phyloP scores from a whole-genome alignment of 208 protist species.

The Zelonia costaricensis region DNA sequence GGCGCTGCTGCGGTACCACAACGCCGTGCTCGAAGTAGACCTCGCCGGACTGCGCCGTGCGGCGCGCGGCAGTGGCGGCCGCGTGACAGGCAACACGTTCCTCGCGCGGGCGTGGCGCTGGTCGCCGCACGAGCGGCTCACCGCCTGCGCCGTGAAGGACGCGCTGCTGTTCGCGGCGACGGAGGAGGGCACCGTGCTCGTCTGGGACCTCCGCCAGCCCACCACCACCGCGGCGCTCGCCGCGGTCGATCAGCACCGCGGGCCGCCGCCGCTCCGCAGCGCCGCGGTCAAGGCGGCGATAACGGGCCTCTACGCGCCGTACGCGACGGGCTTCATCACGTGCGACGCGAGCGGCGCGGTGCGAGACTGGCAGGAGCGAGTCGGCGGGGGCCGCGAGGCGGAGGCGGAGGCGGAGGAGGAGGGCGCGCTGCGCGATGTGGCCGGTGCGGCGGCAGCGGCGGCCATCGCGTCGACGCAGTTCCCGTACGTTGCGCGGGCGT shows the following conservation, averaged over 20 bases:
- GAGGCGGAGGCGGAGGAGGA: slow-evolving; percentile 6
- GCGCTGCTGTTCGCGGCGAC: slow-evolving; percentile 53
- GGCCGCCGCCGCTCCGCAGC: slow-evolving; percentile 26
- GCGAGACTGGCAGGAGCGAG: slow-evolving; percentile 43
- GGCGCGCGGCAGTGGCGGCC: slow-evolving; percentile 4
- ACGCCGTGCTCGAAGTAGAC: slow-evolving; percentile 48
- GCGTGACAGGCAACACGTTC: slow-evolving; percentile 26
- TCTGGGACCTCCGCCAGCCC: slow-evolving; percentile 57
- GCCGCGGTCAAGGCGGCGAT: slow-evolving; percentile 27
- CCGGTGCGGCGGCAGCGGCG: slow-evolving; percentile 17
- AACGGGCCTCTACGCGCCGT: slow-evolving; percentile 63
- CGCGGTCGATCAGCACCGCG: not conserved
- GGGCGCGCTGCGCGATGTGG: slow-evolving; percentile 19
- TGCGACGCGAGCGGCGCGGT: slow-evolving; percentile 57
- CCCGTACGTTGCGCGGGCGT: slow-evolving; percentile 15
- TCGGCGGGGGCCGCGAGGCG: slow-evolving; percentile 12
- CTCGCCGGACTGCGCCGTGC: slow-evolving; percentile 22
- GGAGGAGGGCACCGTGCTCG: slow-evolving; percentile 56
- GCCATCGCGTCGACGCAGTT: slow-evolving; percentile 8
- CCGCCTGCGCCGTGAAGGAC: slow-evolving; percentile 48
- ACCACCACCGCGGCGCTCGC: slow-evolving; percentile 13
- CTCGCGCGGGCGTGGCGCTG: slow-evolving; percentile 60
- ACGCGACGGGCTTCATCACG: slow-evolving; percentile 54
- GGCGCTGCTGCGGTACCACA: slow-evolving; percentile 39
- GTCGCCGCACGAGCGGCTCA: slow-evolving; percentile 56